Conservation (phyloP, 2,329 filamentous ascomycete species). For the Paraconiothyrium brasiliense region DNA sequence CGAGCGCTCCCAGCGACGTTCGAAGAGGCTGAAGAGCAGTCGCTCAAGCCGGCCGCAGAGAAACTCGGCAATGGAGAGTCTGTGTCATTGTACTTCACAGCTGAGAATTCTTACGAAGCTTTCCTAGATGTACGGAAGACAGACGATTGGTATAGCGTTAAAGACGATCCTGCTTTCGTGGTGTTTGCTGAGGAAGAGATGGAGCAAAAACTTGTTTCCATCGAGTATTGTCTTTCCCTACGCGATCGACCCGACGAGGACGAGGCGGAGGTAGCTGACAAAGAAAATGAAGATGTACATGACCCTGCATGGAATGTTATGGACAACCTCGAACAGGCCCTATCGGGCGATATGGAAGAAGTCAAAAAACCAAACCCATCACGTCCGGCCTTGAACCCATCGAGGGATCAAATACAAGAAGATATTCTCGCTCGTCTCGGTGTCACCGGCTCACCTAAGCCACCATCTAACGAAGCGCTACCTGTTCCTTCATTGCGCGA, state of each 20-base stretch:
- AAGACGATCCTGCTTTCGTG: constrained; percentile 60
- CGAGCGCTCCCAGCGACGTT: constrained; percentile 55
- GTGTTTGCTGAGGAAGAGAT: constrained; percentile 55
- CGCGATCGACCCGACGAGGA: constrained; percentile 50
- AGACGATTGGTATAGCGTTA: constrained; percentile 59
- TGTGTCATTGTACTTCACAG: constrained; percentile 60
- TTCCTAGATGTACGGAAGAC: constrained; percentile 60
- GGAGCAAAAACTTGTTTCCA: constrained; percentile 48
- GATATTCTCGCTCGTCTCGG: constrained; percentile 48
- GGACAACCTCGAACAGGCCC: constrained; percentile 52
- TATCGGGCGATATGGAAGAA: constrained; percentile 35
- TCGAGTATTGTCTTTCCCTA: constrained; percentile 55
- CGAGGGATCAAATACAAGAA: constrained; percentile 41
- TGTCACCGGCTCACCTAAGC: constrained; percentile 50
- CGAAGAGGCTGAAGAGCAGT: constrained; percentile 55
- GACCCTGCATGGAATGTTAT: constrained; percentile 50
- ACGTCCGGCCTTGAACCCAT: constrained; percentile 13
- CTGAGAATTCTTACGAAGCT: constrained; percentile 55
- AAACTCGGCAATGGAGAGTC: constrained; percentile 54
- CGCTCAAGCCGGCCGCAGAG: constrained; percentile 49
- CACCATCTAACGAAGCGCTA: constrained; percentile 36
- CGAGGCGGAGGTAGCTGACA: constrained; percentile 30
- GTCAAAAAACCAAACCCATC: constrained; percentile 19
- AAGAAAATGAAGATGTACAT: constrained; percentile 45
- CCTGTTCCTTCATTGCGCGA: constrained; percentile 25